Evolutionary conservation across 768 basidiomycete genomes (phyloP).

Genomic region (Suillus occidentalis): DNA sequence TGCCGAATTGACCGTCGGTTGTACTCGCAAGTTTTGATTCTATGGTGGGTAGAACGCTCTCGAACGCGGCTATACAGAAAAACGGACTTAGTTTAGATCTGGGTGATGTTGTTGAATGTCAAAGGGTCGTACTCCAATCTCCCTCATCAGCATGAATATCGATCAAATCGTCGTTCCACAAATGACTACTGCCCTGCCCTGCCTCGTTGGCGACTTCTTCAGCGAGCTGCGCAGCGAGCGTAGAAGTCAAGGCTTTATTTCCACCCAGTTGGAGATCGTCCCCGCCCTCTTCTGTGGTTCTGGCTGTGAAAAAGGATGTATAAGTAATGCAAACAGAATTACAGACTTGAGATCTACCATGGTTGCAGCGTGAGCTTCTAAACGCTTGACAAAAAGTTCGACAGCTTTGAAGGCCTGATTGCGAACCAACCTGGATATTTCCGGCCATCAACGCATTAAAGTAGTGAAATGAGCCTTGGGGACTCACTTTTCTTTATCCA

Average conservation of each 20-base stretch:
- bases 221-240: constrained; percentile 53
- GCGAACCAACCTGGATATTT: constrained; percentile 67
- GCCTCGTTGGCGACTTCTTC: constrained; percentile 51
- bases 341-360: constrained; percentile 58
- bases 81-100: neutral
- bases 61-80: constrained; percentile 63
- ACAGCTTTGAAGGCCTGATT: constrained; percentile 96
- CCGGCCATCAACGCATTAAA: neutral
- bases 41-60: constrained; percentile 45
- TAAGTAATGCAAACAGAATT: neutral
- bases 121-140: constrained; percentile 79
- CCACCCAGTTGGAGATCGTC: constrained; percentile 53
- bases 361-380: constrained; percentile 74
- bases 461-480: neutral
- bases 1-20: constrained; percentile 24
- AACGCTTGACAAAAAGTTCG: constrained; percentile 79
- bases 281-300: constrained; percentile 42
- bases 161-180: constrained; percentile 82
- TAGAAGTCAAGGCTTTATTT: constrained; percentile 42
- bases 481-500: constrained; percentile 91
- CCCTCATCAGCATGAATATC: constrained; percentile 92
- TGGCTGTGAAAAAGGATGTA: constrained; percentile 40
- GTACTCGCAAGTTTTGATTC: constrained; percentile 24
- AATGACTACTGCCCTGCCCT: constrained; percentile 42
- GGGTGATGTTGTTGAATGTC: neutral